Evolutionary conservation across 768 basidiomycete genomes (phyloP), one percentile per base, ranked within the genome.

Genomic region (Floccularia luteovirens): DNA sequence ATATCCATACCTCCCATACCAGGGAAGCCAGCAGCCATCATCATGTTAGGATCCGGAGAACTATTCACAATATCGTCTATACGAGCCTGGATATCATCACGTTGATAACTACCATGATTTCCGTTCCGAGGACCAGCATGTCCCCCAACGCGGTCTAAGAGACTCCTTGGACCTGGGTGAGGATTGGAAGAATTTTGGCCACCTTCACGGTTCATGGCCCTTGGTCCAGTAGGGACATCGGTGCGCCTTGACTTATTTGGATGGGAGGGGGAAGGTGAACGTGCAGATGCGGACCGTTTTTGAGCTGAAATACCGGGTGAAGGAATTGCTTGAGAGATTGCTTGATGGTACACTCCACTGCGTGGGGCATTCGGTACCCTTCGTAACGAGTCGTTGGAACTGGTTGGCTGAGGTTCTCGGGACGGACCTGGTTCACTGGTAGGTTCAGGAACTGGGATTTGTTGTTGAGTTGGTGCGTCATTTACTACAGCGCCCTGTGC

Each of bases 91-190:
- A 90, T 81, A 35, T 84, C 82, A 55, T 89, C 86, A 35, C 66
- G 62, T 16, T 60, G 62, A 41, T 62, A 67, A 34, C 64, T 66
- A 40, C 67, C 68, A 13, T 51, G 55, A 16, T 49, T 43, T 37
- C 62, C 53, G 44, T 57, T 57, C 17, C 59, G 56, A 21, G 67
- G 62, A 30, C 61, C 64, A 37, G 59, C 60, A 33, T 61, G 74
- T 36, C 75, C 78, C 33, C 88, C 82, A n/a, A 93, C 75, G 37
- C 90, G 74, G 49, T 93, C 91, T 27, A 90, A 62, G 31, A 94
- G 67, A 59, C 86, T 89, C 43, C 82, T 72, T 19, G 74, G 56
- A 38, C 65, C 66, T 11, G 56, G 31, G 19, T 57, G 54, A 2
- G 54, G 41, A 34, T 43, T 48, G 31, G 52, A 47, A 45, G n/a